Base-by-base conservation (phyloP, 2,329 filamentous ascomycete genomes). In the Coleophoma crateriformis region DNA sequence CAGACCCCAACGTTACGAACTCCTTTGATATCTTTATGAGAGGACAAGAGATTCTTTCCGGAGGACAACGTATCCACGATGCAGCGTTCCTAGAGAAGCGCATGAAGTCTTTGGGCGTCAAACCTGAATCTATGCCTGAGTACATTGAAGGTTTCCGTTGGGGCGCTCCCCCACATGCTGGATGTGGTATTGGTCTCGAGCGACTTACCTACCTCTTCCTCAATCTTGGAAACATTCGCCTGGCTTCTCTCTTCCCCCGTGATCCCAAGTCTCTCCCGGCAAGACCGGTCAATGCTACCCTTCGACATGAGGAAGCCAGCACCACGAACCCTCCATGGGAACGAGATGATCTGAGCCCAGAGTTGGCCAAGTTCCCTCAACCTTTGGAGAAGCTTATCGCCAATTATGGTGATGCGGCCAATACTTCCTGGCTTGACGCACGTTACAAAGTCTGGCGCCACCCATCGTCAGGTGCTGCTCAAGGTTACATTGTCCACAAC, bases 21-120 rank as follows among this genome's bases (percentile, higher is more conserved):
- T 95, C 91, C 0, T 96, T 96, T 61, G 91, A 96, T 65, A 95
- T 96, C 50, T 96, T 96, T 71, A 79, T 96, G 40, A 86, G 91
- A 32, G 91, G 91, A 0, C 91, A 96, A 63, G 91, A 96, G 67
- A 94, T 96, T 50, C 84, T 92, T 42, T 92, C 89, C 1, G 91
- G 91, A 59, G 91, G 91, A 7, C 91, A 96, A 68, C 90, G 91
- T 79, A 95, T 96, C 55, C 88, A 96, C 65, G 84, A 94, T 54
- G 79, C 87, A 0, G 71, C 76, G 4, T 78, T 88, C 63, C 75
- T 96, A n/a, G 78, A 85, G 41, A 78, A 85, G 59, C 88, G 86
- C 63, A 90, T 96, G 87, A 76, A 78, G 52, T 79, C 79, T 44
- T 77, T 81, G 44, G 89, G 89, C 51, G 85, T 96, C 51, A 78